These are phyloP conservation scores for Kernera saxatilis DNA, from an alignment of 345 rosid genomes.

Conservation along the genomic window DNA sequence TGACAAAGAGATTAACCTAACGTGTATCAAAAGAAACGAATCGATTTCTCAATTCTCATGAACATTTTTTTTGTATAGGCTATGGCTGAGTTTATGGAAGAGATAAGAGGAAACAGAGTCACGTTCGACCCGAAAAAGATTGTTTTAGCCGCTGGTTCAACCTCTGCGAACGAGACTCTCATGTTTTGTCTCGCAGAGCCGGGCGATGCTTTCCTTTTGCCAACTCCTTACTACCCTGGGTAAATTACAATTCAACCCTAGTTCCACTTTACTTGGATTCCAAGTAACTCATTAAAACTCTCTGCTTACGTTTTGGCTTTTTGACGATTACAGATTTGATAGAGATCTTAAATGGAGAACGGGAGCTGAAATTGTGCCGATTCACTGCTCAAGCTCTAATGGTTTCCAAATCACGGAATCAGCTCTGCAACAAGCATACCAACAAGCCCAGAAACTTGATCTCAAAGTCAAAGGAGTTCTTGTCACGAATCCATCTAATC, in stretches of 20 bases:
- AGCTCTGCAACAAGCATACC: constrained; percentile 63
- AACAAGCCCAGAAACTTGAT: constrained; percentile 52
- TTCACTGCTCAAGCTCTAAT: constrained; percentile 51
- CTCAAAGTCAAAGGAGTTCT: constrained; percentile 72
- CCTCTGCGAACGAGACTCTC: constrained; percentile 78
- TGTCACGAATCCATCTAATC: constrained; percentile 81
- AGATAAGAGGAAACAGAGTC: constrained; percentile 71
- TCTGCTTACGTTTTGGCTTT: constrained; percentile 20
- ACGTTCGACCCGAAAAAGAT: constrained; percentile 50
- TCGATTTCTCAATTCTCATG: background rate
- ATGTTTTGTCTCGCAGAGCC: constrained; percentile 70
- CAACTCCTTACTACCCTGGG: constrained; percentile 89
- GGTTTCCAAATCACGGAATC: constrained; percentile 52
- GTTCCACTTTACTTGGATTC: constrained; percentile 18
- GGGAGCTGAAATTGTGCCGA: constrained; percentile 55
- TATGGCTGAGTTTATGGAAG: constrained; percentile 74
- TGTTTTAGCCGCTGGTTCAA: constrained; percentile 78
- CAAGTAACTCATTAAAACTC: constrained; percentile 6
- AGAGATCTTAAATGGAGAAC: constrained; percentile 77
- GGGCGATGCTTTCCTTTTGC: constrained; percentile 78
- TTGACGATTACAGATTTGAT: constrained; percentile 47
- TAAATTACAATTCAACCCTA: constrained; percentile 24
- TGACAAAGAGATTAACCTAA: background rate
- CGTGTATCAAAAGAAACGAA: background rate
- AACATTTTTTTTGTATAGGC: constrained; percentile 37